These are phyloP conservation scores for Arthrobotrys iridis DNA, from an alignment of 2,329 filamentous ascomycete genomes.

Conservation along the genomic window DNA sequence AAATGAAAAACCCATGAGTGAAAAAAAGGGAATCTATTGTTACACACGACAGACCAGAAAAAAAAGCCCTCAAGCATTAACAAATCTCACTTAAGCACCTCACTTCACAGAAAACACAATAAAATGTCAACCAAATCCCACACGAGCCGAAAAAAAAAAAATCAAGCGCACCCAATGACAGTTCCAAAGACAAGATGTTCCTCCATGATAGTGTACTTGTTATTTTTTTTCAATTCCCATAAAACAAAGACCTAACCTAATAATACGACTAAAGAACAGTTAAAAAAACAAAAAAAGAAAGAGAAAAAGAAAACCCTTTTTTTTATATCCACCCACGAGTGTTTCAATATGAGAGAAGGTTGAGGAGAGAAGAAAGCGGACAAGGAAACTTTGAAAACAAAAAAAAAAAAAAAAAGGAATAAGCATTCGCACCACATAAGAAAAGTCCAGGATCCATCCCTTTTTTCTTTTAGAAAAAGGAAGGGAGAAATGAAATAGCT, in stretches of 20 bases:
- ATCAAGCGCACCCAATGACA: neutral
- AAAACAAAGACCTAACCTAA: neutral
- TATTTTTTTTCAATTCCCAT: constrained; percentile 37
- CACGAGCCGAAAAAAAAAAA: neutral
- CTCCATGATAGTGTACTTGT: constrained; percentile 12
- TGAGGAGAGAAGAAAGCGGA: no score
- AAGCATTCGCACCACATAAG: constrained; percentile 26
- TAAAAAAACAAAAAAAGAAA: no score
- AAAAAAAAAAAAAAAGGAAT: constrained; percentile 29
- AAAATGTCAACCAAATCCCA: no score
- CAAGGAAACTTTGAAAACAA: neutral
- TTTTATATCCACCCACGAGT: constrained; percentile 23
- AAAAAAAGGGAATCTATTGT: neutral
- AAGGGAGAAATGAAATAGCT: constrained; percentile 56
- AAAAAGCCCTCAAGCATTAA: neutral
- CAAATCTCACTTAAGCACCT: neutral
- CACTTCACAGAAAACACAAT: neutral
- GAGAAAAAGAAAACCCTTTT: constrained; percentile 17
- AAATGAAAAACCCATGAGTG: neutral
- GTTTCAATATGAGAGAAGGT: no score
- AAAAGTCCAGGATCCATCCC: constrained; percentile 29
- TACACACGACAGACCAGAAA: neutral
- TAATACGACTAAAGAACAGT: no score
- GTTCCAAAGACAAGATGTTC: neutral
- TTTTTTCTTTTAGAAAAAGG: constrained; percentile 51